A percentile compares a stretch with the other conserved stretches of the same genome.
phyloP scores from a whole-genome alignment of 805 yeast genomes.

The Metschnikowia amazonensis region DNA sequence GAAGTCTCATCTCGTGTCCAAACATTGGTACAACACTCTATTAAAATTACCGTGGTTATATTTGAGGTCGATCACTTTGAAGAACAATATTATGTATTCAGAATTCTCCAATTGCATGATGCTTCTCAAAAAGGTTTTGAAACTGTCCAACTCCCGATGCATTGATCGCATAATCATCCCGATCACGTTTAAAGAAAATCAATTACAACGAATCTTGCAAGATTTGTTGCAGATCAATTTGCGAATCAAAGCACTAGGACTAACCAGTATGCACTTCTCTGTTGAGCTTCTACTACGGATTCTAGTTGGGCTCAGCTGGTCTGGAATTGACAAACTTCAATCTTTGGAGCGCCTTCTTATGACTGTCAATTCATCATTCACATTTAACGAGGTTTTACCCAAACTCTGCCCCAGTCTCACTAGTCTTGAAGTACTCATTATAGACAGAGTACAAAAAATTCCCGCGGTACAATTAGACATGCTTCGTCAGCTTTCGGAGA shows the following conservation, averaged over 20 bases:
- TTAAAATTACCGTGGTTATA: conserved; percentile 27
- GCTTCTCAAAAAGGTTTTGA: conserved; percentile 25
- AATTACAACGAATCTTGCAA: conserved; percentile 23
- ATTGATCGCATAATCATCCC: conserved; percentile 22
- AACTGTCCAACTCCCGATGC: conserved; percentile 14
- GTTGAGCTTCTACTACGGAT: conserved; percentile 24
- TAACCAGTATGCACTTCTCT: conserved; percentile 15
- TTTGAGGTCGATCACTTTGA: conserved; percentile 20
- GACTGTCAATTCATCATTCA: conserved; percentile 24
- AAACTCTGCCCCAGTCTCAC: conserved; percentile 23
- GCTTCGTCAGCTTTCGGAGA: neutral
- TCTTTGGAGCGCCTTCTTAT: conserved; percentile 8
- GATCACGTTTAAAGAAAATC: conserved; percentile 20
- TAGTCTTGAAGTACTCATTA: conserved; percentile 15
- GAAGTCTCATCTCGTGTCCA: conserved; percentile 31
- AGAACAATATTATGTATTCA: conserved; percentile 21
- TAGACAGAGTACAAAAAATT: conserved; percentile 1
- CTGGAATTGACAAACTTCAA: conserved; percentile 17
- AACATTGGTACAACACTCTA: conserved; percentile 30
- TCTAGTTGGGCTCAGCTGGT: conserved; percentile 27
- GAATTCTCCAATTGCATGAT: conserved; percentile 31
- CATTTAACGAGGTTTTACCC: conserved; percentile 6
- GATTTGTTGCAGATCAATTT: neutral
- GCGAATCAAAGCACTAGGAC: neutral
- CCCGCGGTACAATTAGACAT: neutral